These are phyloP conservation scores for Echinosophora koreensis DNA, from an alignment of 306 rosid species.

Conservation along the genomic window DNA sequence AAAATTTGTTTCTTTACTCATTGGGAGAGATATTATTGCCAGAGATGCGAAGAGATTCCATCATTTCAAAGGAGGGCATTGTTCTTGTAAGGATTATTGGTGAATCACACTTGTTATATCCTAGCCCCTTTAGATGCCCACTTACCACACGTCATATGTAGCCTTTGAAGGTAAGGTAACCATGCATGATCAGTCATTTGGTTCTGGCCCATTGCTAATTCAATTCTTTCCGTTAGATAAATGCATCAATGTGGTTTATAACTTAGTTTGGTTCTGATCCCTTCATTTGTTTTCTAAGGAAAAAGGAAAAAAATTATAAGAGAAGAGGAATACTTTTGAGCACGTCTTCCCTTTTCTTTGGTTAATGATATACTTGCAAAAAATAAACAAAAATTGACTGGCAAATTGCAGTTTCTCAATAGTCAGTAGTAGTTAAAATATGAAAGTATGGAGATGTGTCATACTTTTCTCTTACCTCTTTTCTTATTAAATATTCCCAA, in stretches of 20 bases:
- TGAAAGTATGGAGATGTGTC: background rate
- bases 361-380: background rate
- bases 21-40: conserved; percentile 68
- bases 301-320: background rate
- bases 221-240: conserved; percentile 6
- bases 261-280: conserved; percentile 19
- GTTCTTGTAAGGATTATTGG: conserved; percentile 80
- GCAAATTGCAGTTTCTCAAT: background rate
- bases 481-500: background rate
- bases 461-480: background rate
- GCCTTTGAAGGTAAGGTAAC: conserved; percentile 5
- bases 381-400: background rate
- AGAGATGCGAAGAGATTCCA: conserved; percentile 72
- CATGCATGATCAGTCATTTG: conserved; percentile 18
- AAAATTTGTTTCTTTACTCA: conserved; percentile 60
- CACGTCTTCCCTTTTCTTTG: background rate
- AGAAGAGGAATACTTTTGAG: background rate
- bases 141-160: background rate
- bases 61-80: conserved; percentile 67
- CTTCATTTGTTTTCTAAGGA: background rate
- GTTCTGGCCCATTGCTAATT: background rate
- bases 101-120: conserved; percentile 48
- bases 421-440: background rate
- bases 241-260: background rate
- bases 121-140: background rate